Conservation (phyloP, 768 basidiomycete species). For the Lactifluus subvellereus region DNA sequence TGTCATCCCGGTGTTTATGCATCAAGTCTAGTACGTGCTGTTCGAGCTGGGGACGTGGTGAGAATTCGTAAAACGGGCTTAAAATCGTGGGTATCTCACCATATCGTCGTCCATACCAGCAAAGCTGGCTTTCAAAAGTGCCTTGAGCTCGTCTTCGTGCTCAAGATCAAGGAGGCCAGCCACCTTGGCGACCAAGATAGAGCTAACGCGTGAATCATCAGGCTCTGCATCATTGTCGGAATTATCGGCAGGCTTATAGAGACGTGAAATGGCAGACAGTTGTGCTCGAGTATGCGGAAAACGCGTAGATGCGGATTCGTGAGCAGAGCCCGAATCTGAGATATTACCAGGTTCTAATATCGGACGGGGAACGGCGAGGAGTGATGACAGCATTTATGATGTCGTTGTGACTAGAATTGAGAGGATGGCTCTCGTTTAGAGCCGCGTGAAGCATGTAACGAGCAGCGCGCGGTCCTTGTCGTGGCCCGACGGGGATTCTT, state of each 20-base stretch:
- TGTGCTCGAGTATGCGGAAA: slow-evolving; percentile 84
- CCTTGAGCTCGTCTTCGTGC: slow-evolving; percentile 82
- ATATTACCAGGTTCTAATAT: slow-evolving; percentile 18
- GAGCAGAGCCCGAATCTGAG: slow-evolving; percentile 18
- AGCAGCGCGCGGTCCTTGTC: slow-evolving; percentile 9
- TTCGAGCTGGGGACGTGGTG: slow-evolving; percentile 52
- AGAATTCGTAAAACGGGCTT: not conserved
- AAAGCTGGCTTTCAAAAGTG: slow-evolving; percentile 62
- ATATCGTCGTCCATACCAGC: slow-evolving; percentile 56
- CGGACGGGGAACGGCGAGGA: slow-evolving; percentile 22
- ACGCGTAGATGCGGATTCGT: slow-evolving; percentile 33
- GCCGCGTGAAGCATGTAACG: slow-evolving; percentile 25
- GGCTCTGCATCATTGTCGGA: slow-evolving; percentile 53
- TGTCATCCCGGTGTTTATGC: slow-evolving; percentile 90
- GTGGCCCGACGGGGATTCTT: slow-evolving; percentile 7
- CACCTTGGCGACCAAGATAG: slow-evolving; percentile 62
- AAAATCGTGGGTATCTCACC: slow-evolving; percentile 38
- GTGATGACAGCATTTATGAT: slow-evolving; percentile 24
- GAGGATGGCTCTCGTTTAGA: slow-evolving; percentile 25
- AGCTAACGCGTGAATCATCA: slow-evolving; percentile 51
- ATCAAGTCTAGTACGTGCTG: slow-evolving; percentile 89
- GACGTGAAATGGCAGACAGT: slow-evolving; percentile 65
- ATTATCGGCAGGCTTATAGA: slow-evolving; percentile 56
- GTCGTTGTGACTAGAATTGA: slow-evolving; percentile 22
- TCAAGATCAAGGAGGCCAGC: slow-evolving; percentile 71